Base-by-base conservation (phyloP, 441 rosid genomes). In the Pelargonium australe region DNA sequence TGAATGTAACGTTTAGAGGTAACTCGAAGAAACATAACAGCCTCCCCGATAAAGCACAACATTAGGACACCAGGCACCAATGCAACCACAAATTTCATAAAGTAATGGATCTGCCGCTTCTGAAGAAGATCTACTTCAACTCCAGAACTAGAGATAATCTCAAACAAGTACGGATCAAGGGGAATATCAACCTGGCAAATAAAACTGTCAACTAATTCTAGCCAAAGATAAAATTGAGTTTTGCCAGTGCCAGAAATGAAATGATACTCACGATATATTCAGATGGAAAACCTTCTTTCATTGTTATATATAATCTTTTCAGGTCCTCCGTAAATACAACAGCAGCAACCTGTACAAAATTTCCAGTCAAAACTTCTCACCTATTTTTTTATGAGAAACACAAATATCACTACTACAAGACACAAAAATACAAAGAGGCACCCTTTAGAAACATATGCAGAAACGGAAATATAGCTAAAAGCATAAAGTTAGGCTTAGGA, bases 101-200 rank as follows among this genome's bases (percentile, higher is more conserved):
- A 86, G 79, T 94, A 91, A 85, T 94, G 97, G 73, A 88, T 85
- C 83, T 94, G 96, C 73, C 73, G 83, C 79, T 80, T 91, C 81
- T 94, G 96, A 81, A 94, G 92, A 73, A 94, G 96, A 80, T 94
- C 98, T 45, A 94, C 95, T 83, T 94, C 98, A 67, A 80, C 96
- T 75, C 92, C 98, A 11, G 96, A 86, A 80, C 87, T 84, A 73
- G 95, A 79, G 66, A 94, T 88, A 37, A 74, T 79, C 82, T 94
- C 98, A 76, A 91, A 94, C 80, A 94, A 84, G 86, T 86, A 82
- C 7, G 98, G 98, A 83, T 94, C 96, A 67, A 89, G 89, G 55
- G 98, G 98, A 78, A 94, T 85, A 79, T 94, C 96, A 51, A 94
- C 96, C 98, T 91, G 78, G 20, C 76, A 77, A 75, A 76, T 31